Conservation (phyloP, 2,329 filamentous ascomycete genomes). For the Ascochyta lentis region DNA sequence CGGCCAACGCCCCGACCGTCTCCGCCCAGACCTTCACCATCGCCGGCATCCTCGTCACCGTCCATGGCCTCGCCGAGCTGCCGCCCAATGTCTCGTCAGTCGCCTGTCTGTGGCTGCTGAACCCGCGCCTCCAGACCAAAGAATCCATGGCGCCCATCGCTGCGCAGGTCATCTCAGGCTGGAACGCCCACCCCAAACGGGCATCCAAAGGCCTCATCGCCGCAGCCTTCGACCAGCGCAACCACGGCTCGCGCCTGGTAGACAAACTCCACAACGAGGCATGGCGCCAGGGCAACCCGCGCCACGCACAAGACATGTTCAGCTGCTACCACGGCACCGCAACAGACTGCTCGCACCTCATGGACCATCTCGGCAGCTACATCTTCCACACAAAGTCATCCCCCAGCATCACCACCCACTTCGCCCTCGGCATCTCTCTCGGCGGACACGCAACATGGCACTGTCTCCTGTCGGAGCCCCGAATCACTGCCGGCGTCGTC, state of each 20-base stretch:
- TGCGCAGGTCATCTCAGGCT: conserved; percentile 70
- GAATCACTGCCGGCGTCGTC: conserved; percentile 78
- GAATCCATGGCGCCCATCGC: conserved; percentile 79
- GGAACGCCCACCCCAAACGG: conserved; percentile 58
- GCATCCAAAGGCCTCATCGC: conserved; percentile 71
- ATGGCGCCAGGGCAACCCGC: conserved; percentile 79
- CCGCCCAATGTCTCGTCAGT: conserved; percentile 61
- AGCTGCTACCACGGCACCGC: conserved; percentile 75
- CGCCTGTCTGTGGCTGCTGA: conserved; percentile 89
- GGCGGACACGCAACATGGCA: conserved; percentile 92
- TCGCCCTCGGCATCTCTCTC: conserved; percentile 82
- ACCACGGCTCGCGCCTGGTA: conserved; percentile 80
- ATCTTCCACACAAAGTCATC: conserved; percentile 62
- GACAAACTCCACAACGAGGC: conserved; percentile 73
- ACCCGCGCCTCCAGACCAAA: conserved; percentile 75
- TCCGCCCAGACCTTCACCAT: conserved; percentile 74
- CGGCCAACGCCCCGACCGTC: conserved; percentile 50
- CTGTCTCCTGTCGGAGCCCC: conserved; percentile 75
- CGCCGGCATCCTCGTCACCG: conserved; percentile 76
- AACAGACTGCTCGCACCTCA: conserved; percentile 74
- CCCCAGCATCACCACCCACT: conserved; percentile 64
- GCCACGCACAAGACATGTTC: conserved; percentile 93
- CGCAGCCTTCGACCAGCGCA: conserved; percentile 88
- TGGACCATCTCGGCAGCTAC: conserved; percentile 80
- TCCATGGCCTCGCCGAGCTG: conserved; percentile 83